These are phyloP conservation scores for Quercus engelmannii DNA, from an alignment of 306 rosid species.

Conservation along the genomic window DNA sequence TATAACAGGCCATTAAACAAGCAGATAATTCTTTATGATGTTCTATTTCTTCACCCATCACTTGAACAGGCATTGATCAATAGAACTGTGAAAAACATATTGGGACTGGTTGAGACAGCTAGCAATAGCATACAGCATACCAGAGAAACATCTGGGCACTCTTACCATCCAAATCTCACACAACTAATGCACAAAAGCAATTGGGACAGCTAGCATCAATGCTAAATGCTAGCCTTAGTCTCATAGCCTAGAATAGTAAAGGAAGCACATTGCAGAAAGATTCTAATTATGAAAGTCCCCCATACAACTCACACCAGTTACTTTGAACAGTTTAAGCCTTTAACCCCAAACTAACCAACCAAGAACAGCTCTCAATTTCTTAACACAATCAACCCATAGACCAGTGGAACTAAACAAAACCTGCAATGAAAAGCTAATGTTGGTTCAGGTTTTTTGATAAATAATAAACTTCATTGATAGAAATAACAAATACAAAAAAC, in stretches of 20 bases:
- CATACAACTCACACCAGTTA: background rate
- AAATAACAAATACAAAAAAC: too few relatives aligned
- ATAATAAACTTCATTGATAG: too few relatives aligned
- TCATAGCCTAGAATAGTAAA: background rate
- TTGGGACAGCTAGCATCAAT: constrained; percentile 24
- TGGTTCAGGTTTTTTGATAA: background rate
- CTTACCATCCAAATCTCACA: constrained; percentile 19
- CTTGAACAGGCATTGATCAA: constrained; percentile 11
- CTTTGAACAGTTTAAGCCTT: constrained; percentile 1
- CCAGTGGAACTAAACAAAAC: constrained; percentile 17
- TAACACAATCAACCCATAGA: constrained; percentile 20
- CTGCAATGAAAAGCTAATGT: background rate
- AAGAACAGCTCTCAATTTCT: constrained; percentile 15
- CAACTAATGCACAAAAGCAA: constrained; percentile 15
- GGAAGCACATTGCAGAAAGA: background rate
- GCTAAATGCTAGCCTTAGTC: background rate
- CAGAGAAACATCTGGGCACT: constrained; percentile 18
- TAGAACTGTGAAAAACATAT: background rate
- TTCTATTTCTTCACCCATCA: constrained; percentile 18
- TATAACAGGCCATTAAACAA: constrained; percentile 9
- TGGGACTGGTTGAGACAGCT: background rate
- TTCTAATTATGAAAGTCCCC: background rate
- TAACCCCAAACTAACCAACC: background rate
- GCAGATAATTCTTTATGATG: background rate
- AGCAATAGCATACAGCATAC: background rate